Evolutionary conservation across 306 rosid genomes (phyloP).

Genomic region (Bauhinia variegata): DNA sequence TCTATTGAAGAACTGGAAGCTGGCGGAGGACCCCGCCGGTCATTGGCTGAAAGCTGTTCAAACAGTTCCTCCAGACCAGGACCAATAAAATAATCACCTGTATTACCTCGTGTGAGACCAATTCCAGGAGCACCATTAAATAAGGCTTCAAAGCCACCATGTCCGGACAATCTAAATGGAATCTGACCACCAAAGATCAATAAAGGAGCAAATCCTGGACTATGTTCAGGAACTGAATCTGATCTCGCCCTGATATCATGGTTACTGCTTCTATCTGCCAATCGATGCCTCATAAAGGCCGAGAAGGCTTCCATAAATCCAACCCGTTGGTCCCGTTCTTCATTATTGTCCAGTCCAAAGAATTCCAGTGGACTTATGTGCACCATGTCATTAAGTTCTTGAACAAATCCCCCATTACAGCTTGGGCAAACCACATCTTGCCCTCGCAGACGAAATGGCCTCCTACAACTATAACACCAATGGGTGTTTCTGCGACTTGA

Average conservation of each 20-base stretch:
- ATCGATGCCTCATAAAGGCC: slow-evolving; percentile 47
- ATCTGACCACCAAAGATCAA: slow-evolving; percentile 62
- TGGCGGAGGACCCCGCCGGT: slow-evolving; percentile 54
- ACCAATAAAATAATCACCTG: slow-evolving; percentile 58
- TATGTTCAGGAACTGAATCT: slow-evolving; percentile 46
- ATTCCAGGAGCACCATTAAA: slow-evolving; percentile 51
- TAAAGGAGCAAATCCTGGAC: slow-evolving; percentile 46
- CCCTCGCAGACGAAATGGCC: slow-evolving; percentile 44
- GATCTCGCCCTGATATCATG: slow-evolving; percentile 45
- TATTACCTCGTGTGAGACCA: slow-evolving; percentile 46
- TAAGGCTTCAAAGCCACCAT: slow-evolving; percentile 49
- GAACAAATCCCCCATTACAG: slow-evolving; percentile 51
- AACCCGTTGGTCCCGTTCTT: slow-evolving; percentile 44
- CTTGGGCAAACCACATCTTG: slow-evolving; percentile 45
- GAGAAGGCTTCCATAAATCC: slow-evolving; percentile 54
- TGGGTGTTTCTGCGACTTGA: slow-evolving; percentile 50
- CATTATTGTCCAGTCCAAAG: slow-evolving; percentile 38
- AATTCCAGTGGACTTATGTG: slow-evolving; percentile 37
- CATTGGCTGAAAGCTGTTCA: slow-evolving; percentile 52
- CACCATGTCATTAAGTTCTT: slow-evolving; percentile 52
- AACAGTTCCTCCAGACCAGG: slow-evolving; percentile 60
- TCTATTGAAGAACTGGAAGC: slow-evolving; percentile 49
- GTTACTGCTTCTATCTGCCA: slow-evolving; percentile 46
- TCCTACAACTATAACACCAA: slow-evolving; percentile 59
- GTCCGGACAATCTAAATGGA: slow-evolving; percentile 47